Percentiles rank a stretch among this genome's conserved stretches.
phyloP scores from a whole-genome alignment of 2,329 filamentous ascomycete species.

The Plenodomus lindquistii region DNA sequence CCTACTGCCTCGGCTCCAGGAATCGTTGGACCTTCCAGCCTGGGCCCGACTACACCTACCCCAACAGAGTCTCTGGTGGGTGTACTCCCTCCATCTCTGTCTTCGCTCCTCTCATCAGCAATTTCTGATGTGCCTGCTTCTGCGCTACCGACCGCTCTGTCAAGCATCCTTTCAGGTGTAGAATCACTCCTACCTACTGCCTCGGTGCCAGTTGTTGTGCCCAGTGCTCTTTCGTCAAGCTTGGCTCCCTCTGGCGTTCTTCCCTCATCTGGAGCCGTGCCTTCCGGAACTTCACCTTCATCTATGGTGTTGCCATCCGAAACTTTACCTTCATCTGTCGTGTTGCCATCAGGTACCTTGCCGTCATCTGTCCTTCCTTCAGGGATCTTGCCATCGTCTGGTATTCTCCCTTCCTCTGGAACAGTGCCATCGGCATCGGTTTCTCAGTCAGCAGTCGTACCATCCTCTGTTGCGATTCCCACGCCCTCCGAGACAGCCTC shows the following conservation, averaged over 20 bases:
- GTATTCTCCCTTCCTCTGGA: slow-evolving; percentile 7
- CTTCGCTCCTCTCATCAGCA: slow-evolving; percentile 22
- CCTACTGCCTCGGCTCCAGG: slow-evolving; percentile 21
- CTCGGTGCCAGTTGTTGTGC: slow-evolving; percentile 12
- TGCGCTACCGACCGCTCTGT: slow-evolving; percentile 21
- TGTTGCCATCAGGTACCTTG: slow-evolving; percentile 10
- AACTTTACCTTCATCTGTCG: slow-evolving; percentile 9
- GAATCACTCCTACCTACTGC: slow-evolving; percentile 18
- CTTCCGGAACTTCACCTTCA: slow-evolving; percentile 12
- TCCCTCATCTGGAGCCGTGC: slow-evolving; percentile 8
- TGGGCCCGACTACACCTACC: slow-evolving; percentile 19
- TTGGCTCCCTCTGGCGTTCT: slow-evolving; percentile 10
- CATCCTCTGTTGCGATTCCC: slow-evolving; percentile 8
- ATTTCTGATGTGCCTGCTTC: slow-evolving; percentile 20
- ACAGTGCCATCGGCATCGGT: slow-evolving; percentile 1
- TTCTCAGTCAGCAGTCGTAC: slow-evolving; percentile 3
- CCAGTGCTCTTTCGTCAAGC: neutral
- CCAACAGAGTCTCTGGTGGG: slow-evolving; percentile 15
- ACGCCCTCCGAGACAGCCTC: slow-evolving; percentile 12
- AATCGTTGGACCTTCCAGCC: slow-evolving; percentile 17
- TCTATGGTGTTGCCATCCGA: slow-evolving; percentile 8
- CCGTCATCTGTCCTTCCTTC: slow-evolving; percentile 14
- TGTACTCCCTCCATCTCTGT: slow-evolving; percentile 20
- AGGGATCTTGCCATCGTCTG: slow-evolving; percentile 8
- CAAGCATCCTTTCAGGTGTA: slow-evolving; percentile 20